Evolutionary conservation across 2,329 filamentous ascomycete species (phyloP).

Genomic region (Talaromyces sp.): DNA sequence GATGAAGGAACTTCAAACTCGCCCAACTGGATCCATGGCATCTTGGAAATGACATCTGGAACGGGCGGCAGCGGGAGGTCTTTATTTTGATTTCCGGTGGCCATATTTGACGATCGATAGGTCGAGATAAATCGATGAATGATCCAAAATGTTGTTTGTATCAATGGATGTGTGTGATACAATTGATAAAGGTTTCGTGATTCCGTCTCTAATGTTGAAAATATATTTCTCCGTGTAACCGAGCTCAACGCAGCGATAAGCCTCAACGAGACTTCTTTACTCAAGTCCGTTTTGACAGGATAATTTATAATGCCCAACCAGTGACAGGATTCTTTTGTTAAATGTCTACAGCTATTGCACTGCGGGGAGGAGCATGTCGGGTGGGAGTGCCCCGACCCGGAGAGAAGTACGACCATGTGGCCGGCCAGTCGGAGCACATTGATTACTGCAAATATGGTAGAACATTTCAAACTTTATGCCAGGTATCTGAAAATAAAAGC

Average conservation of each 20-base stretch:
- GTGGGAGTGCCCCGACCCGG: neutral
- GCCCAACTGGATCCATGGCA: constrained; percentile 23
- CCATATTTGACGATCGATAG: neutral
- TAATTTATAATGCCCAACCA: too few species aligned
- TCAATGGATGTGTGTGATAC: neutral
- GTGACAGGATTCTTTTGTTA: neutral
- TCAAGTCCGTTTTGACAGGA: too few species aligned
- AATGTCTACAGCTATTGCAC: neutral
- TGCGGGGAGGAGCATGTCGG: neutral
- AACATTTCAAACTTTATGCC: neutral
- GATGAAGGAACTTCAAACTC: constrained; percentile 15
- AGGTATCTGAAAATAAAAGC: neutral
- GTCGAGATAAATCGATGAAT: neutral
- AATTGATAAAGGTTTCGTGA: too few species aligned
- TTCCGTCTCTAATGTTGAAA: neutral
- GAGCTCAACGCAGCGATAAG: neutral
- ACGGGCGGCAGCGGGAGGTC: constrained; percentile 3
- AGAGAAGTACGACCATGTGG: neutral
- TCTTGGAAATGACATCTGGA: constrained; percentile 5
- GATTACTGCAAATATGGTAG: neutral
- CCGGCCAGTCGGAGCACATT: neutral
- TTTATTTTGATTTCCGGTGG: neutral
- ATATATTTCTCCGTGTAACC: neutral
- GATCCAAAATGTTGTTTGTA: neutral
- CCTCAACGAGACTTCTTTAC: neutral